Base-by-base conservation (phyloP, 306 rosid species). In the Fragaria vesca region DNA sequence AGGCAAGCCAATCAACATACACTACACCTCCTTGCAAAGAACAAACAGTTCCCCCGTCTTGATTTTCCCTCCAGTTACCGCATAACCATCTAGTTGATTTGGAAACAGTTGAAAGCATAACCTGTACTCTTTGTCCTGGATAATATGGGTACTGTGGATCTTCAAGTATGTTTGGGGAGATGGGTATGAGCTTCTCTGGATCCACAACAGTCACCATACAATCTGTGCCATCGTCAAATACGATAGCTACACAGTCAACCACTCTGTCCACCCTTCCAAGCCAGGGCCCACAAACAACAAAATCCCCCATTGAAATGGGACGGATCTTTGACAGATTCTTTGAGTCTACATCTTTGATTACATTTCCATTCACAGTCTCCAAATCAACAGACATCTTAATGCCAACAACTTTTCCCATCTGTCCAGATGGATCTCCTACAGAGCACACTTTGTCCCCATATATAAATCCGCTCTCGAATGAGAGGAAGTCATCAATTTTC, bases 71-170 rank as follows among this genome's bases (percentile, higher is more conserved):
- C 99, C 97, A 83, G 73, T 78, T 81, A 42, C 97, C 87, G 74
- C 96, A 90, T n/a, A 93, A 81, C 97, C 97, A 91, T 80, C 89
- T 83, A 66, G 88, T 84, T 55, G 98, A 76, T 71, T 86, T 90
- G 65, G 98, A 85, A 85, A 77, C 85, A 58, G 83, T 79, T 65
- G 96, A 86, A 58, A 82, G 85, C 81, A 82, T 82, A 60, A 93
- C 85, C 83, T 81, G 81, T 63, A 96, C 97, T 89, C 97, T 96
- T 81, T 87, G 99, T 66, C 99, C 99, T 42, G 98, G 99, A 85
- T 91, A 93, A 71, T 88, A 93, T 52, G 97, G 94, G 83, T 83
- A 96, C 85, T 91, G 97, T 8, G 85, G 82, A 81, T 96, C 99
- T 75, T 96, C 97, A 68, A 96, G 91, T 69, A 85, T 74, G 85